Base-by-base conservation (phyloP, 495 filamentous ascomycete species). In the Penicillium canariense region DNA sequence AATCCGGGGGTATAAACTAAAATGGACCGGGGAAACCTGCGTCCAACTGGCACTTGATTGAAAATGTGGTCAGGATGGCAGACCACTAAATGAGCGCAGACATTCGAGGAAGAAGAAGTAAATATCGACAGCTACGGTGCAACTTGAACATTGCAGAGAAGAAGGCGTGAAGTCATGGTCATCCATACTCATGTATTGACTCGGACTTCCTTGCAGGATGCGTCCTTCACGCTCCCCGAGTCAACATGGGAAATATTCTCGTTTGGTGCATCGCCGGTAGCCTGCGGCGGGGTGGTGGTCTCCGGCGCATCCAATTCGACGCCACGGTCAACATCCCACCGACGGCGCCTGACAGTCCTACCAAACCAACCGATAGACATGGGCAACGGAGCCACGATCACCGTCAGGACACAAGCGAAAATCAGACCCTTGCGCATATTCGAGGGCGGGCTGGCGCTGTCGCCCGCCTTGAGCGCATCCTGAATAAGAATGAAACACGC, bases 401-500 rank as follows among this genome's bases (percentile, higher is more conserved):
- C 69, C 0, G 83, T 80, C 6, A 96, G 32, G 0, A 91, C 87
- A 3, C 88, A 89, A 26, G 86, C 78, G 60, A 96, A 95, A 27
- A 96, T 78, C 59, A 96, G 71, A 18, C 89, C 85, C 42, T 77
- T 76, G 54, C 73, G 71, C 88, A 96, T 93, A 67, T 88, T 86
- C 10, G 61, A 66, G 18, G 81, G 77, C n/a, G 89, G 89, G 23
- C 68, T 59, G 4, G 75, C 85, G 9, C 60, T 67, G 9, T 56
- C 49, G 20, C 78, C 79, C 8, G 73, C 87, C 70, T 88, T 90
- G 61, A 97, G 72, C 38, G 86, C 89, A 63, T 90, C 87, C 70
- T 87, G 87, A 32, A 89, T 71, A 17, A 98, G 63, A 62, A 97
- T 87, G 65, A 96, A 96, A 9, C 94, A 66, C 0, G 81, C 92